phyloP scores from a whole-genome alignment of 805 yeast genomes.

The Brettanomyces bruxellensis region DNA sequence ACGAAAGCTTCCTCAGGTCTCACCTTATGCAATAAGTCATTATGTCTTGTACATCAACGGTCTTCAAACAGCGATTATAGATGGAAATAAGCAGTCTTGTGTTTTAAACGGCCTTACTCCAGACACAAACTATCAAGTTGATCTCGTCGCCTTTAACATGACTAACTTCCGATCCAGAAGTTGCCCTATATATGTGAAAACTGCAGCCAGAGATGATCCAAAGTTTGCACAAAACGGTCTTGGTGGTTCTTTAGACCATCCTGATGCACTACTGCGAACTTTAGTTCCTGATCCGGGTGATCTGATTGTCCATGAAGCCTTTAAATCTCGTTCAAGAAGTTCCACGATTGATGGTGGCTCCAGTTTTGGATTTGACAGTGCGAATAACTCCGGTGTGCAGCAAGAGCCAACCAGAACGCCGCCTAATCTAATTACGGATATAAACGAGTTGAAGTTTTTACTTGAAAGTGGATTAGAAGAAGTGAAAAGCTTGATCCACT shows the following conservation, averaged over 20 bases:
- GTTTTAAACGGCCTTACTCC: conserved; percentile 25
- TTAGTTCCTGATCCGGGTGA: conserved; percentile 24
- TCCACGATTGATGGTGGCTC: conserved; percentile 23
- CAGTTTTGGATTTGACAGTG: conserved; percentile 1
- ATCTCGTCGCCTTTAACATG: conserved; percentile 32
- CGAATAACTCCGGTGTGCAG: conserved; percentile 1
- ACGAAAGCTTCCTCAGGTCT: conserved; percentile 13
- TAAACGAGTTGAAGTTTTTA: conserved; percentile 33
- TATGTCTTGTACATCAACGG: conserved; percentile 33
- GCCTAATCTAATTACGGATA: conserved; percentile 28
- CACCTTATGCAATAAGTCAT: conserved; percentile 23
- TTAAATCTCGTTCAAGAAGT: conserved; percentile 26
- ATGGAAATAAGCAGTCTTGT: conserved; percentile 29
- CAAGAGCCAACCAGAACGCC: conserved; percentile 4
- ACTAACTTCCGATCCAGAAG: conserved; percentile 33
- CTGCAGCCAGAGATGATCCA: conserved; percentile 15
- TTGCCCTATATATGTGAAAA: conserved; percentile 31
- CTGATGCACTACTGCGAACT: conserved; percentile 27
- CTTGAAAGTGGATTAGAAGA: conserved; percentile 35
- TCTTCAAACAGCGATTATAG: conserved; percentile 24
- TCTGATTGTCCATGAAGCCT: conserved; percentile 20
- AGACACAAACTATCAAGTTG: conserved; percentile 31
- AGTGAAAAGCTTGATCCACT: conserved; percentile 25
- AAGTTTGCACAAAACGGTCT: background rate
- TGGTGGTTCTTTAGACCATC: conserved; percentile 25